Conservation (phyloP, 805 yeast genomes). For the Peterozyma xylosa region DNA sequence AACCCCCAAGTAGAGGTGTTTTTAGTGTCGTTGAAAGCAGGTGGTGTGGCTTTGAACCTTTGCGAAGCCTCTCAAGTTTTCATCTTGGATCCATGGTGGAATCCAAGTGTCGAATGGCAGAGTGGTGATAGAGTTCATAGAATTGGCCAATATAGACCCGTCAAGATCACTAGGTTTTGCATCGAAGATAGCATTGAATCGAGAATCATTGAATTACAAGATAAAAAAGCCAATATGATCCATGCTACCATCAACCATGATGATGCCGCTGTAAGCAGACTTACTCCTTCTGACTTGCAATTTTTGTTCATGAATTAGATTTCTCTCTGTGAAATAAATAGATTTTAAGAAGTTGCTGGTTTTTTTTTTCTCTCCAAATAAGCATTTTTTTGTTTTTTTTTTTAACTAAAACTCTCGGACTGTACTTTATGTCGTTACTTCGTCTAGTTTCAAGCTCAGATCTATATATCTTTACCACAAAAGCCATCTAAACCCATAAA, state of each 20-base stretch:
- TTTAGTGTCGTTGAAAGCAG: conserved; percentile 91
- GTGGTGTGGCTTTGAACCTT: conserved; percentile 94
- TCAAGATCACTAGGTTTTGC: conserved; percentile 83
- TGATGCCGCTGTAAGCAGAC: conserved; percentile 78
- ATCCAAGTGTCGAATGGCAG: conserved; percentile 97
- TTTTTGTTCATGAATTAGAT: conserved; percentile 77
- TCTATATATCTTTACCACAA: no score
- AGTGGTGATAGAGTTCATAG: conserved; percentile 97
- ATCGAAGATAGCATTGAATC: conserved; percentile 97
- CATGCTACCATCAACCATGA: conserved; percentile 93
- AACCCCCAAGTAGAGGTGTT: conserved; percentile 90
- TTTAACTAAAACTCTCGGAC: no score
- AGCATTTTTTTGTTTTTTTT: no score
- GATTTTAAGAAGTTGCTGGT: not conserved
- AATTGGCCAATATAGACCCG: conserved; percentile 94
- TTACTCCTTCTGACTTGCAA: conserved; percentile 92
- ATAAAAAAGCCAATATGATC: conserved; percentile 97
- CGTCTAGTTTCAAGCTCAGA: not conserved
- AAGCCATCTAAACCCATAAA: no score
- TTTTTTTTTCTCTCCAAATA: not conserved
- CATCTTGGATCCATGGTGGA: conserved; percentile 98
- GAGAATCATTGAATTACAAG: conserved; percentile 91
- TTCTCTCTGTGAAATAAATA: not conserved
- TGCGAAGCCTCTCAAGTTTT: conserved; percentile 98
- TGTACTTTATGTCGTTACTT: no score